Evolutionary conservation across 176 grass and related monocot genomes (phyloP), one percentile per base, ranked within the genome.

Genomic region (Carex pumila): DNA sequence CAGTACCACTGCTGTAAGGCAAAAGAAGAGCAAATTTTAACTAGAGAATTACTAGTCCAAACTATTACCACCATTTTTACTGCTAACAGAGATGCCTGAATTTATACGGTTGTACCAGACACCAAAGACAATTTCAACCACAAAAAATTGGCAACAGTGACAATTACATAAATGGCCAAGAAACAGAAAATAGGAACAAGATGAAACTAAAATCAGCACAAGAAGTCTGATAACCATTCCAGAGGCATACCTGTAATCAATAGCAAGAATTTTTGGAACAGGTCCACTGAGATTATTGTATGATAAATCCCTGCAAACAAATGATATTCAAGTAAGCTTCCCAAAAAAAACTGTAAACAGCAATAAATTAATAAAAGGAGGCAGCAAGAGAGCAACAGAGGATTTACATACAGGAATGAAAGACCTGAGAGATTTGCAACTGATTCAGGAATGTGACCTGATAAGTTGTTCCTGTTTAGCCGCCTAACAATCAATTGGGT

Each of bases 361-460:
- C 78, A 83, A 66, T 45, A 65, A 56, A 68, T 31, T 53, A 83
- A 82, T 14, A 77, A 76, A 86, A 45, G 64, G 19, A 61, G 61
- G 49, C 7, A 18, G 12, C 15, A 77, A 79, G 41, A 72, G 21
- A 86, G 53, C 22, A 54, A 65, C 18, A 19, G 11, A 84, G 9
- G 61, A 65, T 84, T 56, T 81, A 92, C 96, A 79, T 93, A 99
- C 96, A 99, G 89, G 88, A 99, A 99, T 87, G 92, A 89, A 85
- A 99, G 93, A 83, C 91, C 91, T 85, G 85, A 82, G 89, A 95
- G 93, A 88, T 88, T 93, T 75, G 96, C 96, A 87, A 99, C 91
- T 85, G 87, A 81, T 79, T 81, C 62, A 61, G 96, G 96, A 53
- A 99, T 92, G 63, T 62, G 83, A 32, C 96, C 96, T 83, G 89